phyloP scores from a whole-genome alignment of 2,329 filamentous ascomycete genomes.

The Didymosphaeria variabile region DNA sequence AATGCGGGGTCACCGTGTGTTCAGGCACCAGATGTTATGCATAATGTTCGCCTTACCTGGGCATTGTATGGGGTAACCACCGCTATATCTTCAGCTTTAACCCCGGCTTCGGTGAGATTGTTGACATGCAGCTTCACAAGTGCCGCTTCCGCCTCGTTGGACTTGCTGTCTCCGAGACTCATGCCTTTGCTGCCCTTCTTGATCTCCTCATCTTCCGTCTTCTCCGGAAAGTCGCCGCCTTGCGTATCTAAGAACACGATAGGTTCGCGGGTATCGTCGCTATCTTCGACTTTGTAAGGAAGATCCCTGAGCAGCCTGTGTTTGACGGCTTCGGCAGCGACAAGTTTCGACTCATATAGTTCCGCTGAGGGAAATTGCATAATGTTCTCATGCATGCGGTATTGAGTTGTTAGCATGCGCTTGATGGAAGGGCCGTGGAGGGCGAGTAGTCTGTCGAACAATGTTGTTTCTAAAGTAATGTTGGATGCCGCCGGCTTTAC shows the following conservation, averaged over 20 bases:
- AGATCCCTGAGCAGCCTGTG: constrained; percentile 78
- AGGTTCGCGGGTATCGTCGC: constrained; percentile 86
- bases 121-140: constrained; percentile 81
- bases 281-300: constrained; percentile 78
- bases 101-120: constrained; percentile 78
- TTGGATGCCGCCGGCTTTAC: constrained; percentile 39
- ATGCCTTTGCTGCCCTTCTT: constrained; percentile 58
- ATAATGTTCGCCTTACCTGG: constrained; percentile 64
- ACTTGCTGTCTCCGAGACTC: constrained; percentile 78
- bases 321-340: constrained; percentile 83
- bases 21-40: constrained; percentile 18
- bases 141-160: constrained; percentile 88
- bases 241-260: constrained; percentile 96
- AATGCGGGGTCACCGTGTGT: constrained; percentile 18
- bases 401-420: constrained; percentile 94
- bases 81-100: constrained; percentile 85
- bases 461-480: constrained; percentile 80
- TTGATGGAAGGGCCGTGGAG: constrained; percentile 87
- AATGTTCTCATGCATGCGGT: constrained; percentile 96
- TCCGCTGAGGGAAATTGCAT: constrained; percentile 94
- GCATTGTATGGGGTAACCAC: constrained; percentile 97
- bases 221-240: constrained; percentile 89
- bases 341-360: constrained; percentile 82
- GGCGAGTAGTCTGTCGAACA: constrained; percentile 87
- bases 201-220: constrained; percentile 75